Evolutionary conservation across 257 asterid species (phyloP), one percentile per base, ranked within the genome.

Genomic region (Paulownia fortunei): DNA sequence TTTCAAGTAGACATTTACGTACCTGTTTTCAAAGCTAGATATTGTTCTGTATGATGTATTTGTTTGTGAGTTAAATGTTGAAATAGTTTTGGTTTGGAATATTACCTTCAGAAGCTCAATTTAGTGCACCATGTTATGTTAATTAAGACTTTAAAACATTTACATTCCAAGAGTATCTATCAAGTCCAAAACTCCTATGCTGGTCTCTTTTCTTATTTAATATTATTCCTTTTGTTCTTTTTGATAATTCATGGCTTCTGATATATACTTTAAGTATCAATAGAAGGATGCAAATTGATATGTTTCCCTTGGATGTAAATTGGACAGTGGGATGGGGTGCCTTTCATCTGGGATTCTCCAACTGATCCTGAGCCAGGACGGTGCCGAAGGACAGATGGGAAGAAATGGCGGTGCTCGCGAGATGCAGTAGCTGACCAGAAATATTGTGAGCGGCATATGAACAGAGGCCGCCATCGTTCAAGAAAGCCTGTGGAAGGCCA

Each of bases 401-500:
- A 93, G 87, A 96, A 96, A 77, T 96, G 99, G 99, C 93, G 99
- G 90, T 93, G 99, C 92, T 90, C 99, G 4, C 84, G 91, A 76
- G 99, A 96, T 49, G 98, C 97, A 2, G 95, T 93, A 10, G 87
- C 89, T 1, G 98, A 96, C 30, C 96, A 93, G 84, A 96, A 96
- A 58, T 96, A 93, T 77, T 96, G 99, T 73, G 99, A 96, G 82
- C 94, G 99, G 68, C 99, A 96, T 69, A 90, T 96, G 90, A 96
- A 96, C 84, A 80, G 99, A 79, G 98, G 99, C 85, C 99, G 99
- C 81, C 99, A 93, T 71, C 98, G 99, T 93, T 96, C 99, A 96
- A 96, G 99, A 96, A 96, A 96, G 99, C 99, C 96, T 90, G 99
- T 96, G 99, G 99, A 96, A 96, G 87, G 87, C 65, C 97, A 88